A percentile compares a stretch with the other conserved stretches of the same genome.
These are phyloP conservation scores for Microglena sp. DNA, from an alignment of 139 green algal genomes.

Conservation along the genomic window DNA sequence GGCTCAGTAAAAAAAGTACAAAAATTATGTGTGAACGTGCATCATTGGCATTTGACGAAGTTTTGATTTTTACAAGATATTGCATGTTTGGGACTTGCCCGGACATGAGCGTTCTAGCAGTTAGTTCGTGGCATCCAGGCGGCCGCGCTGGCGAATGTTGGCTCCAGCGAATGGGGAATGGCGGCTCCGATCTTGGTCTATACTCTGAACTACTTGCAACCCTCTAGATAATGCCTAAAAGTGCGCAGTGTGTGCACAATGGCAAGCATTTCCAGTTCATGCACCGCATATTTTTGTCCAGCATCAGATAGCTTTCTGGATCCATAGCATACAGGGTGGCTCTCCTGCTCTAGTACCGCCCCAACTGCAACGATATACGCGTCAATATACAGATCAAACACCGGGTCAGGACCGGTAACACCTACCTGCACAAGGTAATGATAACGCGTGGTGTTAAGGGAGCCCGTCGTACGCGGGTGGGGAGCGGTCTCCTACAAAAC, in stretches of 20 bases:
- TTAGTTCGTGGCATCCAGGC: too few species aligned
- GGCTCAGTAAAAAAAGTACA: too few species aligned
- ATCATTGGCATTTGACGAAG: too few species aligned
- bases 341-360: constrained; percentile 22
- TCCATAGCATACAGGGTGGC: constrained; percentile 21
- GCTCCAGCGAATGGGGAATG: constrained; percentile 59
- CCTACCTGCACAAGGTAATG: too few species aligned
- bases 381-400: constrained; percentile 26
- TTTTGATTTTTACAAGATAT: too few species aligned
- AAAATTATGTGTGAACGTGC: constrained; percentile 73
- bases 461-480: too few species aligned
- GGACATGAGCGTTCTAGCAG: too few species aligned
- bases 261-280: constrained; percentile 36
- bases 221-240: constrained; percentile 36
- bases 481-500: too few species aligned
- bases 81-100: too few species aligned
- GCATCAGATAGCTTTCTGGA: constrained; percentile 19
- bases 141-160: too few species aligned
- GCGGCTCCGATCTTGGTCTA: constrained; percentile 31
- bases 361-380: constrained; percentile 21
- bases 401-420: neutral
- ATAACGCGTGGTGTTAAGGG: too few species aligned
- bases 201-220: constrained; percentile 11
- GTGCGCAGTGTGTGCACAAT: constrained; percentile 19
- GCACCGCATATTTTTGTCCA: constrained; percentile 32